Conservation (phyloP, 805 yeast species). For the Debaryomyces maramus region DNA sequence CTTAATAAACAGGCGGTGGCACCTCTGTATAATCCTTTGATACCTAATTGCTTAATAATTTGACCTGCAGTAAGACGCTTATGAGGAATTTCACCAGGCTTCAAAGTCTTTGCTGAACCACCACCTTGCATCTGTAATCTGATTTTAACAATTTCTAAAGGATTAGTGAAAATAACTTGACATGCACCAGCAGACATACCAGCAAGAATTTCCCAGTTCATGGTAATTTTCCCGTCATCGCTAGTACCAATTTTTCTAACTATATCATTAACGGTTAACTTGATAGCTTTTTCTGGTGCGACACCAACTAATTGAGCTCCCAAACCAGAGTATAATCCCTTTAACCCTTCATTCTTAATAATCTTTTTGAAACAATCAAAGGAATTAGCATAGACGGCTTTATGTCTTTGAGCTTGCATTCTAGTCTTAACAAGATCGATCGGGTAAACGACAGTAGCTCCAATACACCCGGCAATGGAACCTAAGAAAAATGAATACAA, state of each 20-base stretch:
- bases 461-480: conserved; percentile 94
- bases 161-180: conserved; percentile 94
- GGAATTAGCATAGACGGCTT: conserved; percentile 72
- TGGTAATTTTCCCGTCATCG: conserved; percentile 38
- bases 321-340: conserved; percentile 88
- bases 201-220: conserved; percentile 73
- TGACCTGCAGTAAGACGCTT: conserved; percentile 57
- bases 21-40: conserved; percentile 87
- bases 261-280: conserved; percentile 89
- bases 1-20: conserved; percentile 87
- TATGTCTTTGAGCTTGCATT: conserved; percentile 91
- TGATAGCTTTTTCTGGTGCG: conserved; percentile 97
- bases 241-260: conserved; percentile 70
- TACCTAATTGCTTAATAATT: conserved; percentile 76
- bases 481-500: conserved; percentile 86
- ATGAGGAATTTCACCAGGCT: conserved; percentile 42
- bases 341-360: conserved; percentile 70
- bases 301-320: conserved; percentile 95
- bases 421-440: conserved; percentile 94
- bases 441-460: conserved; percentile 97
- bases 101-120: conserved; percentile 32
- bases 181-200: conserved; percentile 97
- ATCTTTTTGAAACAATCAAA: conserved; percentile 84
- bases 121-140: conserved; percentile 93
- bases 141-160: conserved; percentile 92